Evolutionary conservation across 108 stramenopile species (phyloP).

Genomic region (Chaetoceros tenuissimus): DNA sequence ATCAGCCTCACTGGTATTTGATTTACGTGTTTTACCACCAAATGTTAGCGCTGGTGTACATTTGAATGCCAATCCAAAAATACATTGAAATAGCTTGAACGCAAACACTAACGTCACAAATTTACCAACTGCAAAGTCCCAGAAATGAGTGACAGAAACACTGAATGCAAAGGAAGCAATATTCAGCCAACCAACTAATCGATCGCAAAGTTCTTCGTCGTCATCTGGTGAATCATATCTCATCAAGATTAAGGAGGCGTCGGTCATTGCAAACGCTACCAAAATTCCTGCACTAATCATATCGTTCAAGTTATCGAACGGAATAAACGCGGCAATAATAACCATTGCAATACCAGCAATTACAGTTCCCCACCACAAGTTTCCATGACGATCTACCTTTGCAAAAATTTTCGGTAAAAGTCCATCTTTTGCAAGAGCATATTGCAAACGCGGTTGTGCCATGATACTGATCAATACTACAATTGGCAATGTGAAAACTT

Average conservation of each 20-base stretch:
- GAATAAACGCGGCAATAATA: slow-evolving; percentile 74
- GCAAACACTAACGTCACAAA: slow-evolving; percentile 5
- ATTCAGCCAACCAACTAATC: slow-evolving; percentile 30
- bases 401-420: slow-evolving; percentile 73
- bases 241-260: slow-evolving; percentile 48
- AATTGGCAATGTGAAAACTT: slow-evolving; percentile 81
- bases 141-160: slow-evolving; percentile 15
- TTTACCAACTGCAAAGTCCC: slow-evolving; percentile 17
- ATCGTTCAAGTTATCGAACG: slow-evolving; percentile 71
- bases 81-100: slow-evolving; percentile 8
- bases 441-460: slow-evolving; percentile 84
- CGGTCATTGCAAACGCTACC: slow-evolving; percentile 60
- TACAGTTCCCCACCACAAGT: slow-evolving; percentile 54
- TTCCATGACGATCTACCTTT: slow-evolving; percentile 49
- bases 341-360: slow-evolving; percentile 68
- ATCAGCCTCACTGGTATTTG: slow-evolving; percentile 12
- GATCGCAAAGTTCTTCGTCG: slow-evolving; percentile 16
- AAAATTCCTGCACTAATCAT: slow-evolving; percentile 75
- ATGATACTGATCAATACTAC: slow-evolving; percentile 85
- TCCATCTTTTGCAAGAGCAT: slow-evolving; percentile 82
- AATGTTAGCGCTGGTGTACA: slow-evolving; percentile 12
- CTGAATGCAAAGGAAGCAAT: slow-evolving; percentile 23
- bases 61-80: slow-evolving; percentile 5
- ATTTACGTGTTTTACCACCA: slow-evolving; percentile 12
- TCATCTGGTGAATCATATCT: slow-evolving; percentile 32